Evolutionary conservation across 106 monocot genomes (phyloP).

Genomic region (Narthecium ossifragum): DNA sequence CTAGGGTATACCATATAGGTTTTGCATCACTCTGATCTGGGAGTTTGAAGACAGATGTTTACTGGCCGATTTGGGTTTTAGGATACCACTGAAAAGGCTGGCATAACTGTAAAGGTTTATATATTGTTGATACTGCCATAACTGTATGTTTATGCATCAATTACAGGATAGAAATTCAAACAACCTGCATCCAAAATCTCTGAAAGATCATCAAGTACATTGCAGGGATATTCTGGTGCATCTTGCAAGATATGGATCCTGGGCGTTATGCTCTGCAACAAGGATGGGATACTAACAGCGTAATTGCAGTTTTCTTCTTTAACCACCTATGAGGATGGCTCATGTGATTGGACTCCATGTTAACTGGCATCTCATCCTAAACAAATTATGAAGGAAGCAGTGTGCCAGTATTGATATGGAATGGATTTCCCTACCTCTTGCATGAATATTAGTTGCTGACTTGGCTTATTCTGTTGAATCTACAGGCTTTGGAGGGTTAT

Average conservation of each 20-base stretch:
- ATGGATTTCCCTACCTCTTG: constrained; percentile 64
- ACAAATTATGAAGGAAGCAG: constrained; percentile 45
- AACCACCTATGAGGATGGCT: constrained; percentile 83
- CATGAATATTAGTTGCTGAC: constrained; percentile 73
- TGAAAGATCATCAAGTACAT: constrained; percentile 44
- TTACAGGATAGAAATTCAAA: constrained; percentile 74
- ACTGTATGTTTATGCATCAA: constrained; percentile 51
- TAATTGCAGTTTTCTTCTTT: constrained; percentile 97
- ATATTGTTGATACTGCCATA: constrained; percentile 27
- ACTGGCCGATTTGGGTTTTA: constrained; percentile 16
- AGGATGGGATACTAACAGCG: constrained; percentile 99
- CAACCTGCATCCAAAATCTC: constrained; percentile 32
- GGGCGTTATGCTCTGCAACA: constrained; percentile 93
- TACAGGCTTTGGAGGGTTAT: constrained; percentile 99
- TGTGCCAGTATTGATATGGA: constrained; percentile 82
- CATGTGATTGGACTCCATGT: constrained; percentile 63
- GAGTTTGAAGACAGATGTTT: constrained; percentile 23
- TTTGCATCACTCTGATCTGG: constrained; percentile 6
- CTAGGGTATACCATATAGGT: background rate
- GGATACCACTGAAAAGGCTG: constrained; percentile 32
- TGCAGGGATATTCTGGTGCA: constrained; percentile 33
- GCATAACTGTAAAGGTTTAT: constrained; percentile 22
- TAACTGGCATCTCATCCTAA: constrained; percentile 72
- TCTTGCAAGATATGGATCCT: constrained; percentile 80
- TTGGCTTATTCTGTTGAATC: constrained; percentile 99